A percentile compares a stretch with the other conserved stretches of the same genome.
Conservation (phyloP, 179 eudicot genomes). For the Spinacia oleracea region DNA sequence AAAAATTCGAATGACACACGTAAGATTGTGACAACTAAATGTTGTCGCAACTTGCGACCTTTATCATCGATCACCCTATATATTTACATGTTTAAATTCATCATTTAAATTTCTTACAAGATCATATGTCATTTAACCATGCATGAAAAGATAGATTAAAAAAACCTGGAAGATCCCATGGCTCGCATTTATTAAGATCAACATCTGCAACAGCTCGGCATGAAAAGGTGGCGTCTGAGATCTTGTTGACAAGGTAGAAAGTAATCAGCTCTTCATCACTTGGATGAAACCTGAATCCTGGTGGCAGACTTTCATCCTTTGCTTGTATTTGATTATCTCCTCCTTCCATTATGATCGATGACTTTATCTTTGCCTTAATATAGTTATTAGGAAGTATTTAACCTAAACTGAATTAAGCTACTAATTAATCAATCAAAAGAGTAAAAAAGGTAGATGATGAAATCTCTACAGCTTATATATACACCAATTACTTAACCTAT, state of each 20-base stretch:
- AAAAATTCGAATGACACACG: too few species aligned
- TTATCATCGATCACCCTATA: too few species aligned
- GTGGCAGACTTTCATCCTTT: constrained; percentile 47
- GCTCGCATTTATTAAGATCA: constrained; percentile 60
- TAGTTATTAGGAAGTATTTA: neutral
- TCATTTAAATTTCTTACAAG: too few species aligned
- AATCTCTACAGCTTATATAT: constrained; percentile 28
- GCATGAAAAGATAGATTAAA: neutral
- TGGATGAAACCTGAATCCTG: constrained; percentile 60
- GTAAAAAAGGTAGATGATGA: constrained; percentile 37
- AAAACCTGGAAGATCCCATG: constrained; percentile 62
- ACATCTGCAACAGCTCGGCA: constrained; percentile 50
- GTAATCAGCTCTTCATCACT: constrained; percentile 58
- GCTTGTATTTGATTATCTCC: constrained; percentile 30
- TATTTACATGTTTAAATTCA: too few species aligned
- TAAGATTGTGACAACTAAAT: too few species aligned
- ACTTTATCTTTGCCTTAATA: neutral
- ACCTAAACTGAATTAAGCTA: neutral
- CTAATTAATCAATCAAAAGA: constrained; percentile 24
- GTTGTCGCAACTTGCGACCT: too few species aligned
- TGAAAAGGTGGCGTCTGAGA: constrained; percentile 43
- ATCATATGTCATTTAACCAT: too few species aligned
- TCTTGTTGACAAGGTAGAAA: constrained; percentile 47
- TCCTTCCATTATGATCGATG: constrained; percentile 41
- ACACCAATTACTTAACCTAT: constrained; percentile 16